Evolutionary conservation across 768 basidiomycete genomes (phyloP).

Genomic region (Psilocybe cubensis): DNA sequence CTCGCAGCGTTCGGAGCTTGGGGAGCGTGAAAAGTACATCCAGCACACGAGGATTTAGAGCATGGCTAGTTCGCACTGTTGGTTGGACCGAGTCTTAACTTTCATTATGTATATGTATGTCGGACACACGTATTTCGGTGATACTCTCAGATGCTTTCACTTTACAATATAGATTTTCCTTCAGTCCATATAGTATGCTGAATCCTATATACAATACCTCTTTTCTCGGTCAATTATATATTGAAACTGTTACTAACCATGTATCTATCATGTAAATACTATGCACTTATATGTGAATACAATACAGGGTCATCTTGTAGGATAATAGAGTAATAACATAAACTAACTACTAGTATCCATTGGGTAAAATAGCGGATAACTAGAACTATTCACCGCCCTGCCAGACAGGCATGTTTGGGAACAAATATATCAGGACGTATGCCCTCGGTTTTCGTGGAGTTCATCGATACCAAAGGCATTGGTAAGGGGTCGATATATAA

Average conservation of each 20-base stretch:
- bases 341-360: neutral
- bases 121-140: neutral
- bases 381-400: slow-evolving; percentile 49
- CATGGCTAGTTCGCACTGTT: slow-evolving; percentile 40
- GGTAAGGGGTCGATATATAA: slow-evolving; percentile 54
- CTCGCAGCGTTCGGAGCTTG: slow-evolving; percentile 46
- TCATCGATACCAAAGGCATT: slow-evolving; percentile 58
- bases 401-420: slow-evolving; percentile 39
- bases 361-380: too few species aligned
- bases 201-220: too few species aligned
- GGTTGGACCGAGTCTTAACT: slow-evolving; percentile 23
- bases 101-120: slow-evolving; percentile 2
- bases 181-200: too few species aligned
- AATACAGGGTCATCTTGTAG: too few species aligned
- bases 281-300: too few species aligned
- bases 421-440: slow-evolving; percentile 28
- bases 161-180: slow-evolving; percentile 1
- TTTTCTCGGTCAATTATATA: too few species aligned
- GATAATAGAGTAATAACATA: too few species aligned
- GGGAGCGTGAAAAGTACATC: slow-evolving; percentile 46
- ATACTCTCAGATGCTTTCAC: too few species aligned
- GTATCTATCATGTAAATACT: too few species aligned
- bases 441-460: slow-evolving; percentile 24
- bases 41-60: slow-evolving; percentile 40
- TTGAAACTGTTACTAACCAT: too few species aligned